Evolutionary conservation across 2,329 filamentous ascomycete species (phyloP), one percentile per base, ranked within the genome.

Genomic region (Clarireedia sp.): DNA sequence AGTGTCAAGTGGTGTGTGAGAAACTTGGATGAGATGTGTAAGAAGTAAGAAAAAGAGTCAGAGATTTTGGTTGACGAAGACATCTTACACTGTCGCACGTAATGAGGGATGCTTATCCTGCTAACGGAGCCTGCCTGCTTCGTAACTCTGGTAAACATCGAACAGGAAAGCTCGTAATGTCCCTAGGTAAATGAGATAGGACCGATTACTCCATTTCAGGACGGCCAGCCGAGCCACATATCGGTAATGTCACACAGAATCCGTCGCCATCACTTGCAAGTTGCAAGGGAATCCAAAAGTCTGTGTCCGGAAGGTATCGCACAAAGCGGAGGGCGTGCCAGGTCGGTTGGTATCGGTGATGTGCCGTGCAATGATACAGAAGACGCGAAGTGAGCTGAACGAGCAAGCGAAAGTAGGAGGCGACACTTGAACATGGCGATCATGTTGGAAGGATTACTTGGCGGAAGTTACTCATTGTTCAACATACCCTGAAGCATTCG

Each of bases 71-170:
- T 48, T 36, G 36, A 14, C 21, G 48, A 17, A 43, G 40, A 43
- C 17, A 43, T 43, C 40, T 43, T 43, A 41, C 33, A 37, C 51
- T 43, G 45, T 54, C 44, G 51, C 37, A 49, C 48, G 17, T 48
- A 54, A 49, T 37, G 23, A 41, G 21, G 21, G 40, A 21, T 33
- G 24, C 16, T 24, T 54, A 54, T 41, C 43, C 33, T 38, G 36
- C 43, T 5, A 49, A 48, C 17, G 21, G 5, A 24, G 48, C 44
- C 14, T 54, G 51, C 36, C 51, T 54, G 36, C 23, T 54, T 54
- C 9, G 44, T 54, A 37, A 16, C 36, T 19, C 14, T 48, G 17
- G 40, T 48, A 44, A 26, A 54, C n/a, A 29, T 43, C 19, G 24
- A 36, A 36, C n/a, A 23, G 9, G 21, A 21, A 21, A 33, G 44